These are phyloP conservation scores for Moringa oleifera DNA, from an alignment of 345 rosid species.

Conservation along the genomic window DNA sequence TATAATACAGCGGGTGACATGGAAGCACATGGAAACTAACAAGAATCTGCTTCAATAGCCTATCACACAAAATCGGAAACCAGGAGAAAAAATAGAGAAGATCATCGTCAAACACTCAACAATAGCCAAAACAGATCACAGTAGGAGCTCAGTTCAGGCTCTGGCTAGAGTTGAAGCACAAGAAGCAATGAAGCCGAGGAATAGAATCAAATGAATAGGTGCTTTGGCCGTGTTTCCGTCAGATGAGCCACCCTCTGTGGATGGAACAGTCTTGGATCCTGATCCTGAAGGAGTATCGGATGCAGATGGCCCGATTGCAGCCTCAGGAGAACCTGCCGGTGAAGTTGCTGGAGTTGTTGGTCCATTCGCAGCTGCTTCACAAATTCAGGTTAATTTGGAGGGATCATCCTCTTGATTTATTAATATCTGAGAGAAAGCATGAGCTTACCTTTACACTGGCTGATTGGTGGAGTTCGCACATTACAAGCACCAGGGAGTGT, in stretches of 20 bases:
- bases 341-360: constrained; percentile 31
- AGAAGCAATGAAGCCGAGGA: constrained; percentile 23
- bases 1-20: no score
- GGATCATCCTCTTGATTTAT: not conserved
- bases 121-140: no score
- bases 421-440: not conserved
- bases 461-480: constrained; percentile 51
- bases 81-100: no score
- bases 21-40: no score
- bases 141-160: no score
- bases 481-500: constrained; percentile 59
- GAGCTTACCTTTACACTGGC: constrained; percentile 53
- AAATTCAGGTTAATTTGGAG: constrained; percentile 5
- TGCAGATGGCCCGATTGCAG: constrained; percentile 35
- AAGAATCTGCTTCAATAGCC: no score
- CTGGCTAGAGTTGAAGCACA: constrained; percentile 24
- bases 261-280: constrained; percentile 46
- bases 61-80: no score
- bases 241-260: constrained; percentile 32
- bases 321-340: constrained; percentile 32
- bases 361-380: constrained; percentile 34
- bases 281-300: constrained; percentile 37
- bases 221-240: constrained; percentile 28
- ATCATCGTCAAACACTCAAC: no score
- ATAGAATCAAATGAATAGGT: constrained; percentile 23